Percentiles rank a stretch among this genome's conserved stretches.
Conservation (phyloP, 257 asterid genomes). For the Solanum raphanifolium region DNA sequence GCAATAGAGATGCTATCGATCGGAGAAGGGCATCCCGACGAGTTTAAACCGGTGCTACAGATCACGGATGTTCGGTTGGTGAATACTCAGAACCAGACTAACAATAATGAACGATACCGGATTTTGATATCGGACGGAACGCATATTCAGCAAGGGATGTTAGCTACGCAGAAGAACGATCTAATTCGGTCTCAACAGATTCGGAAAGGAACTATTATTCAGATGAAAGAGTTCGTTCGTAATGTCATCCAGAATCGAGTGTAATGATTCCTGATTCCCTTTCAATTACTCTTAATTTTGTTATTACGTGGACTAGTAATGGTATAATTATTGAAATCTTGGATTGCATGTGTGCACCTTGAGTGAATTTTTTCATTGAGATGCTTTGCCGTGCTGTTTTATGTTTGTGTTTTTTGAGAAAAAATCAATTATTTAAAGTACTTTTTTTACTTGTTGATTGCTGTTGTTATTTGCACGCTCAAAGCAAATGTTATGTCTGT, state of each 20-base stretch:
- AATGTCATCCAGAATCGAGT: constrained; percentile 47
- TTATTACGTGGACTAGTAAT: neutral
- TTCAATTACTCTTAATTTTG: neutral
- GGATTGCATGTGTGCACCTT: neutral
- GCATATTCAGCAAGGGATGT: constrained; percentile 68
- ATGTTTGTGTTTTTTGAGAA: neutral
- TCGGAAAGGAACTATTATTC: constrained; percentile 62
- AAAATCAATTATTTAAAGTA: neutral
- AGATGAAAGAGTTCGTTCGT: constrained; percentile 56
- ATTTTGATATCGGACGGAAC: constrained; percentile 62
- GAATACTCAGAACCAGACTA: constrained; percentile 29
- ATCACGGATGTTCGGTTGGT: constrained; percentile 44
- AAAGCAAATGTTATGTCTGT: neutral
- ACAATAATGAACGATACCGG: constrained; percentile 46
- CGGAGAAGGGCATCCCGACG: constrained; percentile 18
- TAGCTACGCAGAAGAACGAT: constrained; percentile 67
- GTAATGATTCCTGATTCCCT: constrained; percentile 22
- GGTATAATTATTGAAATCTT: neutral
- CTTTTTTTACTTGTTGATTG: neutral
- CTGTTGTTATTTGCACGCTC: neutral
- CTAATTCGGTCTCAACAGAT: constrained; percentile 39
- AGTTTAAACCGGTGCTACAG: constrained; percentile 61
- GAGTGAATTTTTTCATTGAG: neutral
- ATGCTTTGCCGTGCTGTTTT: neutral
- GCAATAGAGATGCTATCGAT: constrained; percentile 40